Evolutionary conservation across 2,329 filamentous ascomycete genomes (phyloP).

Genomic region (Xylariaceae sp.): DNA sequence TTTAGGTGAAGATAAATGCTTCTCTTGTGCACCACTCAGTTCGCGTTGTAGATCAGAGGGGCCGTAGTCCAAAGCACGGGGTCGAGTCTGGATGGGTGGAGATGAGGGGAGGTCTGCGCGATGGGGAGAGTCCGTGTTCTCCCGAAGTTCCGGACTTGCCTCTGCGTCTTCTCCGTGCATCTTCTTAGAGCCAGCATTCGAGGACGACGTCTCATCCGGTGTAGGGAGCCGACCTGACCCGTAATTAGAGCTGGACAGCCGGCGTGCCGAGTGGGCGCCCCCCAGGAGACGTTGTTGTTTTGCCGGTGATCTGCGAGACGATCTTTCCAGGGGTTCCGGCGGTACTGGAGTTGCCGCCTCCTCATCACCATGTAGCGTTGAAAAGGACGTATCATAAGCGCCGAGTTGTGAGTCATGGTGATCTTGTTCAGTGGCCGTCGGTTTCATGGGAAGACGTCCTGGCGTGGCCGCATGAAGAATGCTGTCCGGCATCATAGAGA

Average conservation of each 20-base stretch:
- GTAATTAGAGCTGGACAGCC: conserved; percentile 35
- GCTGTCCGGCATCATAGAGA: conserved; percentile 34
- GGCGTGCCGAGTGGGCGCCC: conserved; percentile 25
- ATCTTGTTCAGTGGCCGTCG: conserved; percentile 9
- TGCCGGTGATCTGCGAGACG: conserved; percentile 1
- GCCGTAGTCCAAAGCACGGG: conserved; percentile 25
- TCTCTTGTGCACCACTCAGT: conserved; percentile 20
- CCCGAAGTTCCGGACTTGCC: conserved; percentile 9
- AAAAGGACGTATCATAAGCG: conserved; percentile 52
- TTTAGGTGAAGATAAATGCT: conserved; percentile 22
- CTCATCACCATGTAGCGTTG: conserved; percentile 48
- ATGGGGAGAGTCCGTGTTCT: conserved; percentile 14
- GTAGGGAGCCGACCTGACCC: conserved; percentile 44
- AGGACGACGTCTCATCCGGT: conserved; percentile 44
- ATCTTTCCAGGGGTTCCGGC: conserved; percentile 17
- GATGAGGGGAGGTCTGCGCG: conserved; percentile 33
- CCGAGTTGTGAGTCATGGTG: conserved; percentile 31
- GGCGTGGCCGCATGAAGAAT: conserved; percentile 32
- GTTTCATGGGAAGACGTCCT: conserved; percentile 24
- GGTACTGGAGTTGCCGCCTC: conserved; percentile 44
- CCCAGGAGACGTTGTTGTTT: conserved; percentile 14
- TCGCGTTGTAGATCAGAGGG: conserved; percentile 23
- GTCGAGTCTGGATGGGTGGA: conserved; percentile 30
- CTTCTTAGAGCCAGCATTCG: conserved; percentile 34
- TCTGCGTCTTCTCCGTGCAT: conserved; percentile 24